Percentiles rank a stretch among this genome's conserved stretches.
Conservation (phyloP, 2,329 filamentous ascomycete genomes). For the Lecanoromycetidae sp. region DNA sequence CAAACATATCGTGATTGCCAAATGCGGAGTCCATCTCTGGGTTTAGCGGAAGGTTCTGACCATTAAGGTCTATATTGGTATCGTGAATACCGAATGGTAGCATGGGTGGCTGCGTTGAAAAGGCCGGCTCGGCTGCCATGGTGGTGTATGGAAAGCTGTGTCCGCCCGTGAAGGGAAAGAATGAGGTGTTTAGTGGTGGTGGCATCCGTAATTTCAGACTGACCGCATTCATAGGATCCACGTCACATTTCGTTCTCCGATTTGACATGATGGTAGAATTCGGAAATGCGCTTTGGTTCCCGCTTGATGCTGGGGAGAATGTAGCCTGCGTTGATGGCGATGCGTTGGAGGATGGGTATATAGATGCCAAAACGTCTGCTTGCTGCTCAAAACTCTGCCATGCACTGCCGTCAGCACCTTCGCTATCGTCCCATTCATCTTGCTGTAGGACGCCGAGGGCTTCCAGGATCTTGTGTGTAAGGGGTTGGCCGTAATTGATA, state of each 20-base stretch:
- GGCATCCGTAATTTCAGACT: too few species aligned
- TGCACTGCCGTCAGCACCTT: neutral
- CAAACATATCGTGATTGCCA: too few species aligned
- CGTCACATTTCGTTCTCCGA: neutral
- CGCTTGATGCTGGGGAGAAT: neutral
- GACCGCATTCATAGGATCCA: too few species aligned
- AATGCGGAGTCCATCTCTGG: too few species aligned
- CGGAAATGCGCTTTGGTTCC: neutral
- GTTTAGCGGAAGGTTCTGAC: too few species aligned
- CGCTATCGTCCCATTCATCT: constrained; percentile 22
- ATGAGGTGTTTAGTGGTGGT: too few species aligned
- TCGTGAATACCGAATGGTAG: too few species aligned
- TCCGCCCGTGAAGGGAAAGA: too few species aligned
- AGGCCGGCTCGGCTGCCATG: too few species aligned
- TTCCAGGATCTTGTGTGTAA: constrained; percentile 52
- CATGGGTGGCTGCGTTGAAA: too few species aligned
- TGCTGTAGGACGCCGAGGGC: constrained; percentile 45
- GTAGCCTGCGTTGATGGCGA: neutral
- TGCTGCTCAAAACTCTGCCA: constrained; percentile 1
- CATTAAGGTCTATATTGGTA: too few species aligned
- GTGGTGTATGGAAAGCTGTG: too few species aligned
- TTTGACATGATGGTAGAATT: constrained; percentile 4
- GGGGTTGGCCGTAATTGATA: constrained; percentile 41
- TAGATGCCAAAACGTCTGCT: neutral
- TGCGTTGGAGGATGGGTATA: neutral